Evolutionary conservation across 202 grass and related monocot species (phyloP).

Genomic region (Eragrostis tef): DNA sequence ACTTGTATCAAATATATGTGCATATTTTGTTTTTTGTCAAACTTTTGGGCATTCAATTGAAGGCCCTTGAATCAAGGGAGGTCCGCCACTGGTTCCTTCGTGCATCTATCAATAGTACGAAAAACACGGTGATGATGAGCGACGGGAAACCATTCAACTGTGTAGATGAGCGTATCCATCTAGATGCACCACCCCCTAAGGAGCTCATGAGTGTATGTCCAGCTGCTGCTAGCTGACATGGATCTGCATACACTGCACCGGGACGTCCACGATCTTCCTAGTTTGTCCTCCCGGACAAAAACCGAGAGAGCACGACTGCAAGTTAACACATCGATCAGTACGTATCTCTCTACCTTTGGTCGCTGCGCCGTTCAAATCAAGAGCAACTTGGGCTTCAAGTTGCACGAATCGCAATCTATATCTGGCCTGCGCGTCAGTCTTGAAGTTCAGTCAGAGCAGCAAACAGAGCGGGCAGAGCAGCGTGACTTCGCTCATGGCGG

Average conservation of each 20-base stretch:
- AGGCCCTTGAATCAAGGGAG: no score
- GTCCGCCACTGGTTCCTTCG: no score
- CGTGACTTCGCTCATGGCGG: neutral
- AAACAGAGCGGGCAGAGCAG: neutral
- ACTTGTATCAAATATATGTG: no score
- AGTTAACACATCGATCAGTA: no score
- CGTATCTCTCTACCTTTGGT: slow-evolving; percentile 43
- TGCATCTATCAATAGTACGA: no score
- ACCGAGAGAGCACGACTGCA: neutral
- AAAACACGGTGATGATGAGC: no score
- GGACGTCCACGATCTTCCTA: slow-evolving; percentile 19
- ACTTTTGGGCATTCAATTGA: no score
- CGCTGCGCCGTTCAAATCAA: slow-evolving; percentile 20
- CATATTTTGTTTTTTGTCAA: no score
- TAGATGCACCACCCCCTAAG: slow-evolving; percentile 34
- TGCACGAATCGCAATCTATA: neutral
- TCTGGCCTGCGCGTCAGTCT: neutral
- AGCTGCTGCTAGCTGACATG: neutral
- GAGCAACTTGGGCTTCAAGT: neutral
- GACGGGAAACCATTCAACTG: no score
- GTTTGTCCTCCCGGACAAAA: slow-evolving; percentile 2
- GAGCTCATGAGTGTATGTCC: neutral
- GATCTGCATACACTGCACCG: slow-evolving; percentile 36
- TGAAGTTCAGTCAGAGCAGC: neutral
- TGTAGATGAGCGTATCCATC: neutral